Evolutionary conservation across 345 rosid species (phyloP).

Genomic region (Syzygium oleosum): DNA sequence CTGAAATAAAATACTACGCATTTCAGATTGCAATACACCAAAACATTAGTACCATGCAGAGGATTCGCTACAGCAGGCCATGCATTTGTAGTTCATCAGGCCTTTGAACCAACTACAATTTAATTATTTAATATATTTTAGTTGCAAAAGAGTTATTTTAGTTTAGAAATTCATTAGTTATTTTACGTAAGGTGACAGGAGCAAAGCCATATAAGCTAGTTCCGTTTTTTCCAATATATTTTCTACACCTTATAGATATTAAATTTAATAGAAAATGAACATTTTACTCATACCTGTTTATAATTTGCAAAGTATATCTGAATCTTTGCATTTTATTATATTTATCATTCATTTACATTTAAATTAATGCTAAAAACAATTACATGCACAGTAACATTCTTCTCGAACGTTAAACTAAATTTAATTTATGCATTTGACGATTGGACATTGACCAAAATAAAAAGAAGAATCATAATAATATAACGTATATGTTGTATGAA

Average conservation of each 20-base stretch:
- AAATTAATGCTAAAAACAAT: no score
- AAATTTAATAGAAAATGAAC: neutral
- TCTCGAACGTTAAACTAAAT: neutral
- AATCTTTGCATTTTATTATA: neutral
- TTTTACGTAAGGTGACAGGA: neutral
- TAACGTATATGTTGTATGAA: neutral
- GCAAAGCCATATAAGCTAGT: neutral
- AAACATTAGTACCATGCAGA: neutral
- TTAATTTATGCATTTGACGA: neutral
- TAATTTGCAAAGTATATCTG: neutral
- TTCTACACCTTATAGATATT: neutral
- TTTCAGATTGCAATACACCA: neutral
- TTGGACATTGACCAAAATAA: neutral
- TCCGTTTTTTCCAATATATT: neutral
- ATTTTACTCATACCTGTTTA: neutral
- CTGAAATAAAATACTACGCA: constrained; percentile 26
- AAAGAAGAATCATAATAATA: neutral
- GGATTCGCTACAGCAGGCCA: neutral
- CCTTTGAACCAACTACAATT: neutral
- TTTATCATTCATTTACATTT: neutral
- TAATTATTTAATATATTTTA: neutral
- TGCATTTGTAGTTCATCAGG: neutral
- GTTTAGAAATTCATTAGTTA: neutral
- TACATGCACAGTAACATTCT: neutral
- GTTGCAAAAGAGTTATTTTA: neutral